Percentiles rank a stretch among this genome's conserved stretches.
Evolutionary conservation across 768 basidiomycete genomes (phyloP).

Genomic region (Jaapia argillacea): DNA sequence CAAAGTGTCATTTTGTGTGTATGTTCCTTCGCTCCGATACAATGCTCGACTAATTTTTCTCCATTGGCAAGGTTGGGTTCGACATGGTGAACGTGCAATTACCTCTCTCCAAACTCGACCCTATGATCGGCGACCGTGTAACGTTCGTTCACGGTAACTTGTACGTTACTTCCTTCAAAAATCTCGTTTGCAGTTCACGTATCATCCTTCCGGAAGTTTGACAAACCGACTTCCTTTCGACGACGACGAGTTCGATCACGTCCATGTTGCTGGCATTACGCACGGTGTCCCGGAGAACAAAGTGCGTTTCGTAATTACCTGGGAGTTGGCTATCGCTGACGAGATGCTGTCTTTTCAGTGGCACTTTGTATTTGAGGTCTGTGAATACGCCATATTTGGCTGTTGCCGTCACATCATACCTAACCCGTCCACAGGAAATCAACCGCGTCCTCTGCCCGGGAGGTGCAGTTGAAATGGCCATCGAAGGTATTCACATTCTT

Average conservation of each 20-base stretch:
- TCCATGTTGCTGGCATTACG: conserved; percentile 60
- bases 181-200: background rate
- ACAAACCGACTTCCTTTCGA: conserved; percentile 73
- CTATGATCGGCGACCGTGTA: conserved; percentile 44
- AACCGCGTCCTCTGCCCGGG: conserved; percentile 60
- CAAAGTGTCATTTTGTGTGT: conserved; percentile 52
- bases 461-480: conserved; percentile 61
- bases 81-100: conserved; percentile 72
- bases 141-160: conserved; percentile 74
- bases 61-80: conserved; percentile 72
- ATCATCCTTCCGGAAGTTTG: conserved; percentile 31
- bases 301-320: conserved; percentile 25
- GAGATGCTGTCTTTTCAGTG: conserved; percentile 35
- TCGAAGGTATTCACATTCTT: conserved; percentile 48
- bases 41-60: background rate
- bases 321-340: conserved; percentile 4
- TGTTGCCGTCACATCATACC: background rate
- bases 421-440: conserved; percentile 43
- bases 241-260: conserved; percentile 74
- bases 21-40: background rate
- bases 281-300: conserved; percentile 70
- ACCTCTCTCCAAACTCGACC: conserved; percentile 39
- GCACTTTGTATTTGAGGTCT: conserved; percentile 57
- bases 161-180: conserved; percentile 27
- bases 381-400: conserved; percentile 7